Evolutionary conservation across 139 green algal species (phyloP).

Genomic region (Tetradesmus obliquus): DNA sequence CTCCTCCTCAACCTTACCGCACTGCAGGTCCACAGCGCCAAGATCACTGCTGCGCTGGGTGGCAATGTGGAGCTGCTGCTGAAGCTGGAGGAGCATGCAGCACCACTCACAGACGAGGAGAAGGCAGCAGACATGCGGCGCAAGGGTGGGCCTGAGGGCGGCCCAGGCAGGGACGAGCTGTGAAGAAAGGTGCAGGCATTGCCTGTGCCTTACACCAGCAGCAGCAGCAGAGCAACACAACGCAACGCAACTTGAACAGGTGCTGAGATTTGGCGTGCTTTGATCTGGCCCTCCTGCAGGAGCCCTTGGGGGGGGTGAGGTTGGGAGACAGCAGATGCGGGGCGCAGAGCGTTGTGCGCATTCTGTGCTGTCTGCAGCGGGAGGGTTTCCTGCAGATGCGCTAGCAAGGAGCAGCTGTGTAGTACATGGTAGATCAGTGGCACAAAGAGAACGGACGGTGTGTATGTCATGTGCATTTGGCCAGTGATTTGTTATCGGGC

Average conservation of each 20-base stretch:
- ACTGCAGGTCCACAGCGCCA: slow-evolving; percentile 38
- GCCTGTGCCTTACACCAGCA: too few relatives aligned
- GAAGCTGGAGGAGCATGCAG: slow-evolving; percentile 16
- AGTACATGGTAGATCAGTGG: too few relatives aligned
- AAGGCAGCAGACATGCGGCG: not conserved
- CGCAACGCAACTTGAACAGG: too few relatives aligned
- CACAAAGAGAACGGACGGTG: not conserved
- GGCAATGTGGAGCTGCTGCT: slow-evolving; percentile 37
- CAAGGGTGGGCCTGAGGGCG: not conserved
- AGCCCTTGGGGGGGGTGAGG: too few relatives aligned
- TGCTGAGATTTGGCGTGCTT: too few relatives aligned
- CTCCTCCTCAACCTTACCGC: not conserved
- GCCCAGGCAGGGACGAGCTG: not conserved
- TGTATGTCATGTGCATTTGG: not conserved
- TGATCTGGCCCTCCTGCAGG: too few relatives aligned
- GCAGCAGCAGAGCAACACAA: too few relatives aligned
- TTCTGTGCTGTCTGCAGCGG: too few relatives aligned
- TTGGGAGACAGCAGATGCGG: too few relatives aligned
- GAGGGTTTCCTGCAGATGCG: too few relatives aligned
- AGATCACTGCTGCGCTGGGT: slow-evolving; percentile 34
- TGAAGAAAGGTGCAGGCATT: not conserved
- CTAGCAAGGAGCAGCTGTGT: too few relatives aligned
- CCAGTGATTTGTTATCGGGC: not conserved
- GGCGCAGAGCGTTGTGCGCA: too few relatives aligned
- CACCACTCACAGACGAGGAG: not conserved